A percentile compares a stretch with the other conserved stretches of the same genome.
Evolutionary conservation across 805 yeast genomes (phyloP).

Genomic region (Saccharomycopsis sp.): DNA sequence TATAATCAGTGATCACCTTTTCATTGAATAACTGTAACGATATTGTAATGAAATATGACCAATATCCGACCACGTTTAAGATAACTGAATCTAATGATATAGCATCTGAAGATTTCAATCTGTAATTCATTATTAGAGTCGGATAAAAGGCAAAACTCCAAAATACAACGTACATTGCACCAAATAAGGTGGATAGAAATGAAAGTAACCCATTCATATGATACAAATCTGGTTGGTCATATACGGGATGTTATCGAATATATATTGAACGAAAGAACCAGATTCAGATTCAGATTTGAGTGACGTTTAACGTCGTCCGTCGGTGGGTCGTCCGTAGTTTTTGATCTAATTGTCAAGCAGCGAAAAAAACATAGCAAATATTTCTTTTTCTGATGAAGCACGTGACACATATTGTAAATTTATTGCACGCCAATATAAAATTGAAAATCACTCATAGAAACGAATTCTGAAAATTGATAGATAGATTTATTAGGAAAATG

Average conservation of each 20-base stretch:
- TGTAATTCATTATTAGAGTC: conserved; percentile 17
- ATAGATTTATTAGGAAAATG: too few species aligned
- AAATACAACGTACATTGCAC: conserved; percentile 13
- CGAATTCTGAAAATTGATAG: too few species aligned
- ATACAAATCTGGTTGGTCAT: too few species aligned
- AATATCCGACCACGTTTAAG: conserved; percentile 17
- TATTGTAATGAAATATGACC: conserved; percentile 20
- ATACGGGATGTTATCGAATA: too few species aligned
- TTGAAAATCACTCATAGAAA: too few species aligned
- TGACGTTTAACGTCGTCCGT: background rate
- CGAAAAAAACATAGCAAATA: background rate
- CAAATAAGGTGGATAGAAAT: conserved; percentile 13
- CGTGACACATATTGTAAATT: too few species aligned
- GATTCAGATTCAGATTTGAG: background rate
- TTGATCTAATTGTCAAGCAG: background rate
- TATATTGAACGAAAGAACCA: background rate
- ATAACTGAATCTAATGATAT: conserved; percentile 19
- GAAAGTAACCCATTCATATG: background rate
- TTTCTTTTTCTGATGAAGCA: background rate
- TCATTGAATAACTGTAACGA: conserved; percentile 16
- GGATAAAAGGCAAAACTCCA: conserved; percentile 22
- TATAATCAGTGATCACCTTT: conserved; percentile 17
- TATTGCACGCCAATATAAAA: too few species aligned
- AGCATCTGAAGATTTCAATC: conserved; percentile 18
- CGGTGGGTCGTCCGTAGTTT: background rate